Conservation (phyloP, 441 rosid species). For the Gossypium gossypioides region DNA sequence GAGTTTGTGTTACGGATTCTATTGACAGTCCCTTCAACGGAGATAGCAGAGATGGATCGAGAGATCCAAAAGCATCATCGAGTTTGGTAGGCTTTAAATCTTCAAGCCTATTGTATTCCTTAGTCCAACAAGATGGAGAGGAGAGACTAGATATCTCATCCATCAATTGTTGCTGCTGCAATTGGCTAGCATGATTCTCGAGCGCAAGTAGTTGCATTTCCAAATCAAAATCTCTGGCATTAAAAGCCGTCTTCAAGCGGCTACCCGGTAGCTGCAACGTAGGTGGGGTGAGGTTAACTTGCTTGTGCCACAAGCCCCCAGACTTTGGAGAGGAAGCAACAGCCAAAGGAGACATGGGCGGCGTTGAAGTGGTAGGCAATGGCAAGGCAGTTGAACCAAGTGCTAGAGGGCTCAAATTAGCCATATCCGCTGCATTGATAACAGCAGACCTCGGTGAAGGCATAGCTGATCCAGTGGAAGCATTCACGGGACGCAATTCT, state of each 20-base stretch:
- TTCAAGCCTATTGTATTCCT: slow-evolving; percentile 31
- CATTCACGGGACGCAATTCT: slow-evolving; percentile 77
- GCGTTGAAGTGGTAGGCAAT: slow-evolving; percentile 48
- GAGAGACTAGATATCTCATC: slow-evolving; percentile 50
- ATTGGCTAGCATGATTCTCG: slow-evolving; percentile 26
- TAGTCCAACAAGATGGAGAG: slow-evolving; percentile 40
- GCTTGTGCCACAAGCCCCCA: slow-evolving; percentile 65
- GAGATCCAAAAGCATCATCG: slow-evolving; percentile 59
- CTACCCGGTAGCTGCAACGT: slow-evolving; percentile 71
- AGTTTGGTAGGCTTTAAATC: slow-evolving; percentile 50
- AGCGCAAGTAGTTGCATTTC: slow-evolving; percentile 58
- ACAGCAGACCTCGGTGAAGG: too few relatives aligned
- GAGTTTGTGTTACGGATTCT: slow-evolving; percentile 30
- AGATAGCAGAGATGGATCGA: slow-evolving; percentile 44
- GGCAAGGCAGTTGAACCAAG: slow-evolving; percentile 44
- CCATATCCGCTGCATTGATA: slow-evolving; percentile 42
- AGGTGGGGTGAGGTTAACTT: slow-evolving; percentile 54
- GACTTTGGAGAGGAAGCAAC: slow-evolving; percentile 59
- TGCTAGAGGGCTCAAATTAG: slow-evolving; percentile 39
- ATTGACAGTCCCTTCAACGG: slow-evolving; percentile 37
- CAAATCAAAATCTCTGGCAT: slow-evolving; percentile 64
- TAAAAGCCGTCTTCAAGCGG: slow-evolving; percentile 58
- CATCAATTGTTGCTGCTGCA: slow-evolving; percentile 33
- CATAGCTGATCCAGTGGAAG: slow-evolving; percentile 83
- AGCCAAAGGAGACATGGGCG: slow-evolving; percentile 67